Evolutionary conservation across 2,329 filamentous ascomycete genomes (phyloP), one percentile per base, ranked within the genome.

Genomic region (Sporothrix phasma): DNA sequence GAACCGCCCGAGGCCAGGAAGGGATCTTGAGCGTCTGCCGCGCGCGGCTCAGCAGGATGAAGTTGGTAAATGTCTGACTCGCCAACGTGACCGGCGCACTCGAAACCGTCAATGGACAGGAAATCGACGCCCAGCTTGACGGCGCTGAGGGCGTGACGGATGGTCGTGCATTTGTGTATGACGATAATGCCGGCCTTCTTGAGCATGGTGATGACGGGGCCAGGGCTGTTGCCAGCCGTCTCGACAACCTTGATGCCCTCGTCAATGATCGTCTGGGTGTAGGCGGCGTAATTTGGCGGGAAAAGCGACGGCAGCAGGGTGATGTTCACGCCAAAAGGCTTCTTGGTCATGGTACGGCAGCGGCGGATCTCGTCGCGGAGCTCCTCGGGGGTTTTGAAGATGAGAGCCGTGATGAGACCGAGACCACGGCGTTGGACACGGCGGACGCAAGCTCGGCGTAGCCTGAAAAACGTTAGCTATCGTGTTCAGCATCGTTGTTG

Each of bases 1-100:
- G 73, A 99, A 97, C 94, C 94, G 64, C 94, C 94, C 1, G 89
- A 95, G 0, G 94, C 94, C 73, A 99, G 96, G 75, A 97, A 99
- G 0, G 94, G 10, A 95, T 84, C 41, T 83, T 83, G 43, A 99
- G 84, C 1, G 86, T 83, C 78, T 97, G 94, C 15, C 94, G 83
- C 13, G 94, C 93, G 66, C 89, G 83, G 75, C 86, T 88, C 61
- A 97, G 84, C 22, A 99, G 84, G 72, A 94, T 92, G 74, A 94
- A 91, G 78, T 94, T 94, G 66, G 90, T 92, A 70, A n/a, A 94
- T 92, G 76, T 94, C 90, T 66, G 83, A 87, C 80, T 94, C 90
- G 73, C 90, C 90, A 63, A 94, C 90, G 79, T 94, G 90, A 69
- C 83, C 94, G 49, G 92, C 94, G 78, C 94, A 99, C 77, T 99